A percentile compares a stretch with the other conserved stretches of the same genome.
These are phyloP conservation scores for Zychaea mexicana DNA, from an alignment of 371 early-diverging fungal genomes.

Conservation along the genomic window DNA sequence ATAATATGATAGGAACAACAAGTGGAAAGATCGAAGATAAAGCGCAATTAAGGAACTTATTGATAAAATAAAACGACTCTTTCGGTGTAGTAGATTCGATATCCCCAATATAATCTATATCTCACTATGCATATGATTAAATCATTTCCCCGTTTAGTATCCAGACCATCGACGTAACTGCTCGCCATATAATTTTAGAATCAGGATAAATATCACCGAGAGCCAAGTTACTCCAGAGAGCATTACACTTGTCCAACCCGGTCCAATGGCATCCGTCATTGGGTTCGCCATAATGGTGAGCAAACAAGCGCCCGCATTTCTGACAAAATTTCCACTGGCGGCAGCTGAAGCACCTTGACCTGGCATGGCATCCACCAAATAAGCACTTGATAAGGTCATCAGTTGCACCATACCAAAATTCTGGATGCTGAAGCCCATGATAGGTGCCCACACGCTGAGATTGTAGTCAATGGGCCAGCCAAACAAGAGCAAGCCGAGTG, in stretches of 20 bases:
- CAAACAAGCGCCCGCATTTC: constrained; percentile 35
- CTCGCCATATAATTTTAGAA: constrained; percentile 21
- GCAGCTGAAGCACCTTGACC: constrained; percentile 42
- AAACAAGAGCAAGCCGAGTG: constrained; percentile 43
- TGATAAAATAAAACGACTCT: too few species aligned
- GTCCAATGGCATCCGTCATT: constrained; percentile 18
- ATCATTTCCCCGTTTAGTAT: constrained; percentile 8
- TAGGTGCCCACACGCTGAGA: constrained; percentile 34
- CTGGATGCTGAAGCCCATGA: constrained; percentile 44
- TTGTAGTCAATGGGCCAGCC: constrained; percentile 43
- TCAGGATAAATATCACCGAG: constrained; percentile 1
- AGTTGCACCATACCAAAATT: constrained; percentile 48
- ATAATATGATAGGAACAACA: too few species aligned
- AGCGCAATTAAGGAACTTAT: too few species aligned
- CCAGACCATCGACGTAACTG: constrained; percentile 17
- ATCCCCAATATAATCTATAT: too few species aligned
- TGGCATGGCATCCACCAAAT: constrained; percentile 41
- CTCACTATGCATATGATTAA: too few species aligned
- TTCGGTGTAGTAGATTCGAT: too few species aligned
- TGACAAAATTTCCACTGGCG: constrained; percentile 37
- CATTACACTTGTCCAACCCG: constrained; percentile 15
- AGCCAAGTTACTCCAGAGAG: constrained; percentile 13
- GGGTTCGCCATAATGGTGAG: constrained; percentile 23
- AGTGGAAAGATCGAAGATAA: too few species aligned
- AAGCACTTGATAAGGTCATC: constrained; percentile 32